Percentiles rank a stretch among this genome's conserved stretches.
Conservation (phyloP, 371 early-diverging fungal species). For the Apophysomyces sp. region DNA sequence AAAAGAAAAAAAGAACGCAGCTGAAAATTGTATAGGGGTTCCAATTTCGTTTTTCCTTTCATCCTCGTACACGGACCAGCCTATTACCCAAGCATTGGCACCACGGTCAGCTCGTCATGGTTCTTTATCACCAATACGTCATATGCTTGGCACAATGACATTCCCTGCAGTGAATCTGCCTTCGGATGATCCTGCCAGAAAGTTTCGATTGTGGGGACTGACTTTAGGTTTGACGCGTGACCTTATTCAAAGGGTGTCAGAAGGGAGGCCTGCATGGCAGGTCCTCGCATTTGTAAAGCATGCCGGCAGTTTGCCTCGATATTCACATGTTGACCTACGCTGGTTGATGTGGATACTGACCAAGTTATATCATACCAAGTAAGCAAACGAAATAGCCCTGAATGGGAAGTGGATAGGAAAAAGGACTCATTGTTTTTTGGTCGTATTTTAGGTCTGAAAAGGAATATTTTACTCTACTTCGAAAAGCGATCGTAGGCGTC, state of each 20-base stretch:
- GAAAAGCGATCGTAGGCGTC: background rate
- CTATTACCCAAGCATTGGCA: conserved; percentile 34
- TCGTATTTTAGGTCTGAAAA: conserved; percentile 2
- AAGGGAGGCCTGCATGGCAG: conserved; percentile 29
- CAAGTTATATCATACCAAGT: background rate
- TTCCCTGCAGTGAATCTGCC: conserved; percentile 45
- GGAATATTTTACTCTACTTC: background rate
- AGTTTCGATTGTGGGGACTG: conserved; percentile 64
- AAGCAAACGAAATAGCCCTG: background rate
- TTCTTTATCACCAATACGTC: conserved; percentile 4
- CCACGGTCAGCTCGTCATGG: conserved; percentile 29
- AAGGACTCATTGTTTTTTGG: background rate
- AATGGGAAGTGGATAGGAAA: background rate
- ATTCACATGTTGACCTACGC: background rate
- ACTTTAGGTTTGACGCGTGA: conserved; percentile 69
- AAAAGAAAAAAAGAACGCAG: background rate
- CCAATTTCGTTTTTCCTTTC: conserved; percentile 53
- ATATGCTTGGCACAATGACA: conserved; percentile 27
- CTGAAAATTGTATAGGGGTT: conserved; percentile 27
- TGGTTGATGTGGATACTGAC: background rate
- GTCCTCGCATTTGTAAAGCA: background rate
- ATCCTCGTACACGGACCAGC: conserved; percentile 26
- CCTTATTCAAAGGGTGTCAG: conserved; percentile 41
- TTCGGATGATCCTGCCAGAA: conserved; percentile 25
- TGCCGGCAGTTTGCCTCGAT: background rate